Evolutionary conservation across 1,284 basidiomycete species (phyloP), one percentile per base, ranked within the genome.

Genomic region (Heliocybe sulcata): DNA sequence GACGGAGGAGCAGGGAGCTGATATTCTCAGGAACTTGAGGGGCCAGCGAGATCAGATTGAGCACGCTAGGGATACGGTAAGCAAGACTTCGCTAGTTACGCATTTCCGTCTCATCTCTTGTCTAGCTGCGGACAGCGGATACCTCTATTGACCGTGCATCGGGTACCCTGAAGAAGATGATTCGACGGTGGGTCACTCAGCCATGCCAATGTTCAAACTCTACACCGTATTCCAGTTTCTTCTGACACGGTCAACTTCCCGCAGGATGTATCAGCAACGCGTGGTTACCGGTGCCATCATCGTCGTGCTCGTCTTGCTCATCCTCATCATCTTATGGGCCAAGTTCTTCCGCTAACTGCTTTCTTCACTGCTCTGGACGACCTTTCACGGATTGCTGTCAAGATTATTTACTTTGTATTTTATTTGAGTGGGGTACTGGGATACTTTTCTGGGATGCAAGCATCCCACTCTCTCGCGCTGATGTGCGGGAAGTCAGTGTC

Each of bases 21-120:
- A 94, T 62, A 98, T 99, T 64, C 68, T 99, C 59, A 71, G 87
- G 63, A 94, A 91, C 65, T 75, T 99, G 59, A 74, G 94, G 52
- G 76, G 80, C 1, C 97, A 99, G 73, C 74, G 97, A 59, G 97
- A 98, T 68, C 94, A 96, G 72, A 95, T 99, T 60, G 90, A 97
- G 74, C 90, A 97, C 66, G 83, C 95, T 20, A 77, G 96, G 64
- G 90, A 94, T 71, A 94, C 90, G 55, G 90, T 94, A 61, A 31
- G 85, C 72, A 26, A 27, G 6, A 1, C 20, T 16, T 9, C 51
- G 29, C 33, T 10, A 6, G 19, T 31, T 26, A 3, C 22, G 35
- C 19, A 2, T 4, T 8, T 49, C 59, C 45, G 51, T 47, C 62
- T 63, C 52, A 53, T 19, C 45, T 45, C 33, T 55, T 54, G 38